Base-by-base conservation (phyloP, 192 early-diverging fungal species). In the Geosiphon pyriformis region DNA sequence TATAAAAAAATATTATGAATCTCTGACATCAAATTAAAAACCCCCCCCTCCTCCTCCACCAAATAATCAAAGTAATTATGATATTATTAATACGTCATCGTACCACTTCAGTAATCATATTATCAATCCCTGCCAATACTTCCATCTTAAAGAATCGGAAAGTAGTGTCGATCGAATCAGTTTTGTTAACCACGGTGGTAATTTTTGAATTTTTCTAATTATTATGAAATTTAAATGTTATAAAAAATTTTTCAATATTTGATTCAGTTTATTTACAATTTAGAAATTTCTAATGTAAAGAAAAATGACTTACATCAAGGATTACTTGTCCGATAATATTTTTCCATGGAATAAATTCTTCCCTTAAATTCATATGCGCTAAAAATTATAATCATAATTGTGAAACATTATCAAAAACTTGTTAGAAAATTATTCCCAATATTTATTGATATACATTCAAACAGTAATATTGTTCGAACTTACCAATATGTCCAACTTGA, bases 61-160 rank as follows among this genome's bases (percentile, higher is more conserved):
- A n/a, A n/a, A n/a, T n/a, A n/a, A n/a, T n/a, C n/a, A n/a, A n/a
- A n/a, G n/a, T n/a, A n/a, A n/a, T n/a, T n/a, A n/a, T n/a, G n/a
- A n/a, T n/a, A n/a, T n/a, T n/a, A n/a, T n/a, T n/a, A n/a, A n/a
- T n/a, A n/a, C n/a, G n/a, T 77, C 37, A 37, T 27, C 62, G 61
- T 82, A 93, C 90, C 72, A 95, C 80, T 71, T 91, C 87, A 0
- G 94, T 89, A 42, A 94, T 75, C 80, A 92, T 90, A 63, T 96
- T 81, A 34, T 87, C 74, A n/a, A 87, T 80, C 33, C 96, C 94
- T 7, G 94, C 96, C 10, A 99, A 72, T 17, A 99, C 73, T 70
- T 99, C 98, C 94, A 99, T 95, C 57, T 92, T 80, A 76, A 99
- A 99, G 70, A 91, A 92, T 46, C 98, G 85, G 79, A 93, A 99